Percentiles rank a stretch among this genome's conserved stretches.
phyloP scores from a whole-genome alignment of 2,329 filamentous ascomycete species.

The Talaromyces sp. region DNA sequence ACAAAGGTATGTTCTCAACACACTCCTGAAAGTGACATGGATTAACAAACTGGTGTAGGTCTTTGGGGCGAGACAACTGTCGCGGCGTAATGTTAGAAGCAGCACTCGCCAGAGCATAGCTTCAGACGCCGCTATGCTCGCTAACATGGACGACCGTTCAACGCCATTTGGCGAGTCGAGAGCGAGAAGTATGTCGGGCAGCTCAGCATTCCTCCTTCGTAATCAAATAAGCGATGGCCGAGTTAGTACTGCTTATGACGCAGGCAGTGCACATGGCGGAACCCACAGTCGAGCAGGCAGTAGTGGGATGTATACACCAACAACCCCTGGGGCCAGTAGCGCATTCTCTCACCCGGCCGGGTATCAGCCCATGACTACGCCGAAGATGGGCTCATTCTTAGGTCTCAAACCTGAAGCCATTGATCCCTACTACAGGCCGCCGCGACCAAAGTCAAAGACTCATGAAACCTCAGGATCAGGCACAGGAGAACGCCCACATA shows the following conservation, averaged over 20 bases:
- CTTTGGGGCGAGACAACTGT: constrained; percentile 85
- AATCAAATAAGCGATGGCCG: constrained; percentile 39
- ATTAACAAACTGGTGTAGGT: constrained; percentile 41
- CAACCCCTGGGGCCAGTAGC: constrained; percentile 66
- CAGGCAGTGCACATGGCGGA: constrained; percentile 41
- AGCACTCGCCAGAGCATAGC: constrained; percentile 68
- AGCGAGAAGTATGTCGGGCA: constrained; percentile 56
- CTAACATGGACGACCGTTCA: constrained; percentile 59
- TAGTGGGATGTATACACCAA: constrained; percentile 61
- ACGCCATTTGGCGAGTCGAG: constrained; percentile 49
- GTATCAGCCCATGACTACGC: constrained; percentile 41
- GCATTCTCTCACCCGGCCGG: constrained; percentile 66
- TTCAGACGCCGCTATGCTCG: constrained; percentile 76
- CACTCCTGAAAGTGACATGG: neutral
- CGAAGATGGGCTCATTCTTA: constrained; percentile 38
- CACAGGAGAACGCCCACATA: constrained; percentile 33
- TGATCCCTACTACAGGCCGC: constrained; percentile 86
- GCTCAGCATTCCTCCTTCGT: constrained; percentile 56
- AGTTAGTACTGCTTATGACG: constrained; percentile 51
- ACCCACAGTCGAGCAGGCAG: constrained; percentile 51
- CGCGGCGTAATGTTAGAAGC: constrained; percentile 62
- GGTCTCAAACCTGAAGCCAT: constrained; percentile 39
- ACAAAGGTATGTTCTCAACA: constrained; percentile 56
- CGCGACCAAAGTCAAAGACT: constrained; percentile 63
- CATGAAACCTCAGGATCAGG: constrained; percentile 22